Percentiles rank a stretch among this genome's conserved stretches.
These are phyloP conservation scores for Ogataea allantospora DNA, from an alignment of 805 yeast species.

Conservation along the genomic window DNA sequence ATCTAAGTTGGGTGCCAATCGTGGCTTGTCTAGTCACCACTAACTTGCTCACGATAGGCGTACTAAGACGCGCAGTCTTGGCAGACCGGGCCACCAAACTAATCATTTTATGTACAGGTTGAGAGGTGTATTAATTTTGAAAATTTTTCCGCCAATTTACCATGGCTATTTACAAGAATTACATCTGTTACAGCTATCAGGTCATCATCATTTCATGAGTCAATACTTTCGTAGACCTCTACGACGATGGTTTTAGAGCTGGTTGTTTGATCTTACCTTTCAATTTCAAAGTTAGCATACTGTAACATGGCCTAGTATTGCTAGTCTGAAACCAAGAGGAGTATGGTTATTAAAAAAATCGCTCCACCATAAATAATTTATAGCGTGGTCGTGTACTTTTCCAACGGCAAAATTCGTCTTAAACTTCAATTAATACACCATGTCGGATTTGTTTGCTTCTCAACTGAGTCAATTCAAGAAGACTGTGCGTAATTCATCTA, in stretches of 20 bases:
- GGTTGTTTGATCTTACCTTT: slow-evolving; percentile 29
- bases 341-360: slow-evolving; percentile 1
- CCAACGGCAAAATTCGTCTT: slow-evolving; percentile 7
- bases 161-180: neutral
- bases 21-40: slow-evolving; percentile 2
- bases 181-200: slow-evolving; percentile 73
- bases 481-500: slow-evolving; percentile 53
- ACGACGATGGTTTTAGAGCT: slow-evolving; percentile 98
- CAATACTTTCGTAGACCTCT: slow-evolving; percentile 75
- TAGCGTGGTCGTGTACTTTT: slow-evolving; percentile 9
- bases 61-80: slow-evolving; percentile 4
- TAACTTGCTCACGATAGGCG: neutral
- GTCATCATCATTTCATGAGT: slow-evolving; percentile 98
- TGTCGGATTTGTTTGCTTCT: slow-evolving; percentile 35
- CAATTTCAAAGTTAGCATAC: slow-evolving; percentile 24
- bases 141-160: slow-evolving; percentile 7
- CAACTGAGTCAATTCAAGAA: slow-evolving; percentile 64
- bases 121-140: slow-evolving; percentile 4
- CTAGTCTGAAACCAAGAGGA: slow-evolving; percentile 6
- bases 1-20: slow-evolving; percentile 12
- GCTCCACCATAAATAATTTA: neutral
- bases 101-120: slow-evolving; percentile 10
- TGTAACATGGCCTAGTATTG: slow-evolving; percentile 20
- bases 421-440: slow-evolving; percentile 5
- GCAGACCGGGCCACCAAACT: slow-evolving; percentile 9